Base-by-base conservation (phyloP, 306 rosid genomes). In the Luffa aegyptiaca region DNA sequence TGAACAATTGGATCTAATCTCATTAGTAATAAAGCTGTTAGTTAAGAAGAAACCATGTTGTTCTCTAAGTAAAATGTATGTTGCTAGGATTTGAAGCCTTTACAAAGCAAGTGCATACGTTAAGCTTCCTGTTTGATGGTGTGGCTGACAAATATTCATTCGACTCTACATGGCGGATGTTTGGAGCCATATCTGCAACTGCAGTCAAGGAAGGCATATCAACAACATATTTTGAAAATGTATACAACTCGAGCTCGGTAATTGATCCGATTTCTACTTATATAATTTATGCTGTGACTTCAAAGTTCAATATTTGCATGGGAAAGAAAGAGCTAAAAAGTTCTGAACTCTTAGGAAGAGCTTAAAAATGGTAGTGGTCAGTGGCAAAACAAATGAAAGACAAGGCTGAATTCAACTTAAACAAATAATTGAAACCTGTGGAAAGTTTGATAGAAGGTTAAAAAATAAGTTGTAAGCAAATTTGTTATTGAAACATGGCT, bases 61-160 rank as follows among this genome's bases (percentile, higher is more conserved):
- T 20, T 45, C 55, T 44, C 37, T 12, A 44, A 65, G 10, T 35
- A 63, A 63, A 5, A 35, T 5, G 4, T 17, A 39, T 44, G 33
- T 68, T 66, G 12, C 26, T 17, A 4, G 49, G 51, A 64, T 64
- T 36, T 64, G 13, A 64, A 36, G 46, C 71, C 46, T 35, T 37
- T 17, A 64, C 21, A 36, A 35, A 64, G 31, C 73, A 65, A 68
- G 76, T 86, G 7, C 70, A 63, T 63, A 91, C 97, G 94, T 90
- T 90, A 76, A 93, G 81, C 83, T 86, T 91, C 83, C 91, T 86
- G 85, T 82, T 84, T 70, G n/a, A 51, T 51, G 62, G 44, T 26
- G 14, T 44, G 37, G 39, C 56, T 11, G 45, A 51, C 33, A 51
- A 14, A 35, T 17, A 6, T 6, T 71, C 57, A 71, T 21, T 71